Percentiles rank a stretch among this genome's conserved stretches.
Conservation (phyloP, 371 early-diverging fungal genomes). For the Cokeromyces recurvatus region DNA sequence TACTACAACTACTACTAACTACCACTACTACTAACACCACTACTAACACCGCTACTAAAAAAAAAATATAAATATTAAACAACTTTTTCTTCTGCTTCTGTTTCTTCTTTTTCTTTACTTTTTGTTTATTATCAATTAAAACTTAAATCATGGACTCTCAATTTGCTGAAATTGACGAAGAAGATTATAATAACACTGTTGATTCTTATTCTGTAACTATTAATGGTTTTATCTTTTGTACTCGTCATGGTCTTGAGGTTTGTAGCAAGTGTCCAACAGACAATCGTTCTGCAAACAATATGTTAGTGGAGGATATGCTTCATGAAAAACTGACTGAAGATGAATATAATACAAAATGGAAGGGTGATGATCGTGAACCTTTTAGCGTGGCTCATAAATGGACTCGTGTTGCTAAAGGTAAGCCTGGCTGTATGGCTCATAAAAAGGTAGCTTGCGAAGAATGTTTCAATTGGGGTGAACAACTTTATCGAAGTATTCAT, state of each 20-base stretch:
- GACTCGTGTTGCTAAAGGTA: slow-evolving; percentile 34
- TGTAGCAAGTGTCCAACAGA: slow-evolving; percentile 45
- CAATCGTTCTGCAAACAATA: slow-evolving; percentile 36
- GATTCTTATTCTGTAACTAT: slow-evolving; percentile 33
- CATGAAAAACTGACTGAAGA: slow-evolving; percentile 34
- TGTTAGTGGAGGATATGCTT: slow-evolving; percentile 36
- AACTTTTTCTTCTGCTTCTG: too few relatives aligned
- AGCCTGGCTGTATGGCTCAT: slow-evolving; percentile 41
- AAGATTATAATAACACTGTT: slow-evolving; percentile 34
- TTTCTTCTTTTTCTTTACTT: too few relatives aligned
- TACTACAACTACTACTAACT: too few relatives aligned
- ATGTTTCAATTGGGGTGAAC: slow-evolving; percentile 46
- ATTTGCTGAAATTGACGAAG: slow-evolving; percentile 24
- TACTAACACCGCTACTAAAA: too few relatives aligned
- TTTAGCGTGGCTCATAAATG: slow-evolving; percentile 36
- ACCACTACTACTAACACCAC: too few relatives aligned
- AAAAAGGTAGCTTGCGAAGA: slow-evolving; percentile 40
- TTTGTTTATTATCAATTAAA: too few relatives aligned
- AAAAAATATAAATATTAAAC: too few relatives aligned
- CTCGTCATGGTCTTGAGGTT: slow-evolving; percentile 41
- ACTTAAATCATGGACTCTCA: slow-evolving; percentile 32
- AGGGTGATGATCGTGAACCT: slow-evolving; percentile 45
- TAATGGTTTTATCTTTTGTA: slow-evolving; percentile 34
- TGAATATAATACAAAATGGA: slow-evolving; percentile 38
- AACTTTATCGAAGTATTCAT: slow-evolving; percentile 28